Base-by-base conservation (phyloP, 1,284 basidiomycete genomes). In the Heterobasidion parviporum region DNA sequence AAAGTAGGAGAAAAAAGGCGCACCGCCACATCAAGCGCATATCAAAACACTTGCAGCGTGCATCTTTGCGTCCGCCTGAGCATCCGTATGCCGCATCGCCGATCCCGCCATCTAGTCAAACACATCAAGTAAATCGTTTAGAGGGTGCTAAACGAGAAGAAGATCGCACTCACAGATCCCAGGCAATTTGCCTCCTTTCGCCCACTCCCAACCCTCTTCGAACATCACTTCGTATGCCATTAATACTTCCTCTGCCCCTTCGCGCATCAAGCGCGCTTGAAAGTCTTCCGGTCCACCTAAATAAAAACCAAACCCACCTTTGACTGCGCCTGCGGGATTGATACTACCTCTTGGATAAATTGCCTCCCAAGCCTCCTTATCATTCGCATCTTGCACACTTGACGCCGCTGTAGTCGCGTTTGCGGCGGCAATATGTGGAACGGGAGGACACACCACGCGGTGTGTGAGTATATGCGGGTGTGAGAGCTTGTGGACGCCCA, bases 1-100 rank as follows among this genome's bases (percentile, higher is more conserved):
- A 50, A 7, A n/a, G 26, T 6, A 3, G 2, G 49, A 6, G 3
- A 36, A 35, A 35, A 48, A 41, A 12, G 5, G 63, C 70, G 14
- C 57, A 82, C 80, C 83, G 75, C 83, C 83, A 86, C 83, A 85
- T 85, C 4, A 80, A 70, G 1, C 83, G 71, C 7, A 85, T 60
- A 61, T 83, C 71, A 62, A 86, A 85, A 63, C 83, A 85, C 55
- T 73, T 74, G 64, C 79, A 82, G 5, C 83, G 72, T 36, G 79
- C 65, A 0, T 77, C 68, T 62, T 82, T 71, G 8, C 83, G 67
- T 9, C 83, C 83, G 1, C 83, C 84, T 0, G 80, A 76, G 60
- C 83, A 87, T 1, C 73, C 68, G 61, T 84, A 85, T 1, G 83
- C 75, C 12, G 73, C 63, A n/a, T 80, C 73, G 1, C 79, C 80